Evolutionary conservation across 1,284 basidiomycete species (phyloP), one percentile per base, ranked within the genome.

Genomic region (Marasmius oreades): DNA sequence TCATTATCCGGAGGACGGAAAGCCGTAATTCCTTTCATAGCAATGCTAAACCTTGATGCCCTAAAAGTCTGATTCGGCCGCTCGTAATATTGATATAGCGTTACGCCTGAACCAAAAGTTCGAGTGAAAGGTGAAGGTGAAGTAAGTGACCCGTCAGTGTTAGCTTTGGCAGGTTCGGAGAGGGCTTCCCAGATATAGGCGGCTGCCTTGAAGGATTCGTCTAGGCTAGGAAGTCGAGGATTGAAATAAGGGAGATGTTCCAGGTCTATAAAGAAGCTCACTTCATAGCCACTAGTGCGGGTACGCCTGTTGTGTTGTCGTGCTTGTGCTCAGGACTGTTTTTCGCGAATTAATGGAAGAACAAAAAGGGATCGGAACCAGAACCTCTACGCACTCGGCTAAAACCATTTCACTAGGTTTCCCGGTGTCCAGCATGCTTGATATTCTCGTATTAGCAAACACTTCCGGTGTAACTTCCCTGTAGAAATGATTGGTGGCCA

Each of bases 401-500:
- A 56, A 48, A 10, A 69, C 47, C 23, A 63, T 59, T 1, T 52
- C 50, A n/a, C 63, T 57, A 12, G 60, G 36, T 56, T 70, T 69
- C 12, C 61, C 53, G 1, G 65, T 69, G 56, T 71, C 69, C 5
- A 71, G 39, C 7, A 65, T 16, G 22, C 62, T 61, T 4, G 69
- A 67, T 24, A 65, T 52, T 2, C 68, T 64, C 43, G 65, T 73
- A 53, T 68, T 65, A 3, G 68, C 62, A 53, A 70, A 72, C 1
- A 64, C 63, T 42, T 72, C 64, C n/a, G 66, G 67, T 2, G 56
- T 45, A 20, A 65, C 52, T 48, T 71, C 71, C 5, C 37, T 34
- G 55, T 68, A 71, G 55, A 72, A 61, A 52, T 70, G 67, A 45
- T 67, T 55, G 4, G 66, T 67, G 5, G 67, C 63, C 0, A 71